Conservation (phyloP, 2,329 filamentous ascomycete genomes). For the Cercospora citrullina region DNA sequence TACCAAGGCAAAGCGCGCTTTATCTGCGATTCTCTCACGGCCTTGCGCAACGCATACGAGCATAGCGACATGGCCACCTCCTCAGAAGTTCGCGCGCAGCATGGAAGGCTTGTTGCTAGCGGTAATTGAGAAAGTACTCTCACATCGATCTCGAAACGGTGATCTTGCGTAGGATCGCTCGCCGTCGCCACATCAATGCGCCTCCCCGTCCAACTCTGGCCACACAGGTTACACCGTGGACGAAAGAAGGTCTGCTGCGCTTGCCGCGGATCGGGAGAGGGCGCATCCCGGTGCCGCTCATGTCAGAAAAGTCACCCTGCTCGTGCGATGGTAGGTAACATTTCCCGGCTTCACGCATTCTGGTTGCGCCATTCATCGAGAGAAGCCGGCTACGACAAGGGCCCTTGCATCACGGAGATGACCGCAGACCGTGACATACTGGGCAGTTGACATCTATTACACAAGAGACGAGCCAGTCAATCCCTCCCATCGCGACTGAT, state of each 20-base stretch:
- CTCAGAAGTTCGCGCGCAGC: background rate
- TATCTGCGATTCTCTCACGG: background rate
- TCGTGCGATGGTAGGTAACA: constrained; percentile 8
- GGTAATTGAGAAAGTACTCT: background rate
- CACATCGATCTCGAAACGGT: background rate
- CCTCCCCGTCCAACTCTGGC: background rate
- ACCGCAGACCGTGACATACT: constrained; percentile 3
- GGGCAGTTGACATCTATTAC: background rate
- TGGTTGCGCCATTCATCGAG: constrained; percentile 4
- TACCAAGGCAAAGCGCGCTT: background rate
- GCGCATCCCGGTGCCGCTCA: constrained; percentile 17
- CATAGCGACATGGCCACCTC: background rate
- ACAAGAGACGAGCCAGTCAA: background rate
- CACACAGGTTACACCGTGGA: background rate
- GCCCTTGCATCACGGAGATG: constrained; percentile 16
- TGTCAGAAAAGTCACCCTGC: background rate
- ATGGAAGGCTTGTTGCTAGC: background rate
- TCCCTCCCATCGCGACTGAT: background rate
- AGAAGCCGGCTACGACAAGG: constrained; percentile 1
- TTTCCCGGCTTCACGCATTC: constrained; percentile 9
- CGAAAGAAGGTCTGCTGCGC: constrained; percentile 13
- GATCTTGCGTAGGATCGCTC: background rate
- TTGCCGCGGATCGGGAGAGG: constrained; percentile 17
- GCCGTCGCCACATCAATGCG: background rate
- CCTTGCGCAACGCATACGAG: background rate